Conservation (phyloP, 805 yeast genomes). For the Ogataea nakhonphanomensis region DNA sequence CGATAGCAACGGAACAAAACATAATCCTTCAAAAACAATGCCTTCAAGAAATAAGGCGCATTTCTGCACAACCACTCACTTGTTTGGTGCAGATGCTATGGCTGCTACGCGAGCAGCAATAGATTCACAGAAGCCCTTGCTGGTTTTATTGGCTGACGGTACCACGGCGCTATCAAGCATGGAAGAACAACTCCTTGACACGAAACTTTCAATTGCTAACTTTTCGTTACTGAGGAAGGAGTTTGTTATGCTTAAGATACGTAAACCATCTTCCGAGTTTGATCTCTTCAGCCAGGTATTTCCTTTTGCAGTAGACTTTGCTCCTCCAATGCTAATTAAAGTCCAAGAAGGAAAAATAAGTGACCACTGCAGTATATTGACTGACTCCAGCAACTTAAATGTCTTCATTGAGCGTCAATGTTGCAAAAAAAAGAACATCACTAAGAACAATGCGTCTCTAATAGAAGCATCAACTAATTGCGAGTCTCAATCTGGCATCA, state of each 20-base stretch:
- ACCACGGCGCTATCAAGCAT: not conserved
- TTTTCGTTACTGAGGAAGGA: slow-evolving; percentile 10
- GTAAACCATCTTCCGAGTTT: slow-evolving; percentile 42
- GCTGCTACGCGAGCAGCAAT: not conserved
- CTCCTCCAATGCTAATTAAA: slow-evolving; percentile 55
- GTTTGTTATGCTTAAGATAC: slow-evolving; percentile 41
- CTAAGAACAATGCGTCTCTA: too few relatives aligned
- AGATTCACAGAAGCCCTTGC: slow-evolving; percentile 30
- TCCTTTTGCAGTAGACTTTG: slow-evolving; percentile 36
- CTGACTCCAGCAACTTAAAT: too few relatives aligned
- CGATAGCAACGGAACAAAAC: too few relatives aligned
- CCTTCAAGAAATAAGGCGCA: too few relatives aligned
- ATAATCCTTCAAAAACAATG: too few relatives aligned
- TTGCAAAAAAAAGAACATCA: too few relatives aligned
- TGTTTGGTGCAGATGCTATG: not conserved
- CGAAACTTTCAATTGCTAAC: slow-evolving; percentile 11
- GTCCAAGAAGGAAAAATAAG: slow-evolving; percentile 47
- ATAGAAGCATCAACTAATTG: too few relatives aligned
- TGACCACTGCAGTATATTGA: not conserved
- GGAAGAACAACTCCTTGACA: not conserved
- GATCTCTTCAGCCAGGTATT: slow-evolving; percentile 53
- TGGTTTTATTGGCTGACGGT: slow-evolving; percentile 32
- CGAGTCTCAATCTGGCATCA: too few relatives aligned
- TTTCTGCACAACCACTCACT: too few relatives aligned
- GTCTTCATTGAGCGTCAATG: too few relatives aligned